Base-by-base conservation (phyloP, 441 rosid genomes). In the Bocquillonia castaneifolia region DNA sequence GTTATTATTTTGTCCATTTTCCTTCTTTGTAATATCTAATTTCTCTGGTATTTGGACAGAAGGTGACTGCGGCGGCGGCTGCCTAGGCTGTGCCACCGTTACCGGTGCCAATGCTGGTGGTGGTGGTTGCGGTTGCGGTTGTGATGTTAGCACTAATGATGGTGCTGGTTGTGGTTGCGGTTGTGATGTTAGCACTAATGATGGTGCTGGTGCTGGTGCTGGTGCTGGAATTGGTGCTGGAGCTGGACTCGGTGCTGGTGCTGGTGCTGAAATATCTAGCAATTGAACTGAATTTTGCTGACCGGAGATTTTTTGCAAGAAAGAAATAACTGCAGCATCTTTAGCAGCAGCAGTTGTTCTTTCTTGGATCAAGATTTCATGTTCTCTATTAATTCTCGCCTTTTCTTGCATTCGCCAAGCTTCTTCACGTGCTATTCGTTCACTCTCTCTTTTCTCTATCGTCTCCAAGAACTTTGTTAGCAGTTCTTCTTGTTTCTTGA, bases 291-390 rank as follows among this genome's bases (percentile, higher is more conserved):
- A 64, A 18, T 67, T 63, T 64, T 80, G 78, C 72, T 80, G 85
- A 64, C 81, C 92, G 0, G 97, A 78, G 20, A 91, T 66, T 64
- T 86, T 91, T 62, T 91, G 93, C 68, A 91, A 73, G 74, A 93
- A 85, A 2, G 92, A 79, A 76, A 93, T 85, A 10, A 93, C 85
- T 0, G 97, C 92, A 0, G 90, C 77, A 64, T 91, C 92, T 68
- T 88, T 91, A 23, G 88, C 82, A 0, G 85, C 88, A 0, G 92
- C 77, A 0, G 74, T 73, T 1, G 95, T 79, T 78, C 97, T 80
- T 66, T 93, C 99, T 55, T 83, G 89, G 31, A 81, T 80, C 61
- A 91, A 63, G 64, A 82, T 83, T 45, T 89, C 90, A 0, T 84
- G 79, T 52, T 93, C 95, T 56, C 76, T 66, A 65, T 80, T 79